Conservation (phyloP, 2,329 filamentous ascomycete genomes). For the Colletotrichum plurivorum region DNA sequence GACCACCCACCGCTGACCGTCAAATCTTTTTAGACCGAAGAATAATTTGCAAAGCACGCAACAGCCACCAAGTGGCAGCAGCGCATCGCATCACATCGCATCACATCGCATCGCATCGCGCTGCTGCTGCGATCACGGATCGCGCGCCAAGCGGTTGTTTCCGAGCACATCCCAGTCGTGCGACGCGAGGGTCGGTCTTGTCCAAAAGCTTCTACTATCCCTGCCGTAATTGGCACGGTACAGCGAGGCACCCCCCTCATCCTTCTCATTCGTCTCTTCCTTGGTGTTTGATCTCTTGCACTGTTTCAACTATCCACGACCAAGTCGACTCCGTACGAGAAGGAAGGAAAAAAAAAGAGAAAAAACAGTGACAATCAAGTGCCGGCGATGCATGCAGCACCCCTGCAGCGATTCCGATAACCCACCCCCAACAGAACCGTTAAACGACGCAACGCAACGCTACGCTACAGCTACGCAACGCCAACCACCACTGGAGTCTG, state of each 20-base stretch:
- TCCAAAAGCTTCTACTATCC: conserved; percentile 38
- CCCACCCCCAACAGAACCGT: conserved; percentile 11
- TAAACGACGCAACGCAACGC: conserved; percentile 8
- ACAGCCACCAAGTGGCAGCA: not conserved
- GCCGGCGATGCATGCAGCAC: conserved; percentile 16
- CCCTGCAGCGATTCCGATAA: conserved; percentile 13
- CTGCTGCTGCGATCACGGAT: conserved; percentile 28
- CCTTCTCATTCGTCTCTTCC: conserved; percentile 21
- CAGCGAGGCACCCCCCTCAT: conserved; percentile 4
- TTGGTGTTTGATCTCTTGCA: conserved; percentile 38
- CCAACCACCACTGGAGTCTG: not conserved
- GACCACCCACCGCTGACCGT: too few relatives aligned
- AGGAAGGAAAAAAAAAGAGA: not conserved
- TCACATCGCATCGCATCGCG: not conserved
- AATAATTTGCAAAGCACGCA: too few relatives aligned
- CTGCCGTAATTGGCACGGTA: conserved; percentile 5
- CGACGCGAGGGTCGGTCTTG: conserved; percentile 39
- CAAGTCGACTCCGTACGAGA: not conserved
- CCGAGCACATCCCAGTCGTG: conserved; percentile 36
- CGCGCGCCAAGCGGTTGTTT: conserved; percentile 40
- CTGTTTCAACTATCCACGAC: conserved; percentile 37
- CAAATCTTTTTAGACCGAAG: too few relatives aligned
- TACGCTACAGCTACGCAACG: not conserved
- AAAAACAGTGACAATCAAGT: conserved; percentile 4
- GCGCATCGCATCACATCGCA: conserved; percentile 7